A percentile compares a stretch with the other conserved stretches of the same genome.
Conservation (phyloP, 768 basidiomycete species). For the Agaricus bisporus region DNA sequence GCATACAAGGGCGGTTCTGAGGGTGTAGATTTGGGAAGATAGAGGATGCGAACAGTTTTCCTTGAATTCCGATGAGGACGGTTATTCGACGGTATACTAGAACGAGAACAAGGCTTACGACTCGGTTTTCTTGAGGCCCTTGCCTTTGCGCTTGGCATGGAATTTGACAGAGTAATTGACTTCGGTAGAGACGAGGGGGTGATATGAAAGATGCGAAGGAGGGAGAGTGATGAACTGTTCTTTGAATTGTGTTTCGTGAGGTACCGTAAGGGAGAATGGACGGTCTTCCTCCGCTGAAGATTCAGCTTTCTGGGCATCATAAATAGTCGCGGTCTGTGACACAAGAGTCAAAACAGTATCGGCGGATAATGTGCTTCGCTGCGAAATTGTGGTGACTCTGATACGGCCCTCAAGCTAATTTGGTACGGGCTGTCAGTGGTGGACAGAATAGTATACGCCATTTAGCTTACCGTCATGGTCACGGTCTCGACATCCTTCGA, state of each 20-base stretch:
- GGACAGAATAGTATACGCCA: background rate
- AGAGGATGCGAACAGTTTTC: constrained; percentile 30
- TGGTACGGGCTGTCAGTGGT: background rate
- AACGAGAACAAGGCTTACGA: constrained; percentile 20
- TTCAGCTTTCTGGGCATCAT: constrained; percentile 16
- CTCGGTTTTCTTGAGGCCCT: constrained; percentile 30
- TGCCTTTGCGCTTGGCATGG: constrained; percentile 31
- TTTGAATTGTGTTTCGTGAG: constrained; percentile 22
- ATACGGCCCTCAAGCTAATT: constrained; percentile 34
- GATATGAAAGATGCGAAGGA: constrained; percentile 27
- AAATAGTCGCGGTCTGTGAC: constrained; percentile 21
- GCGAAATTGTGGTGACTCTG: constrained; percentile 22
- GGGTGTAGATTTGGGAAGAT: constrained; percentile 38
- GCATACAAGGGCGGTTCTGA: constrained; percentile 24
- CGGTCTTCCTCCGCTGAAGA: constrained; percentile 21
- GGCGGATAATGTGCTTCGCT: constrained; percentile 21
- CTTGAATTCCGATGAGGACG: constrained; percentile 12
- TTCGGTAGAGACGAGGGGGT: constrained; percentile 24
- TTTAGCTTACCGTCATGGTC: constrained; percentile 28
- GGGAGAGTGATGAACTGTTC: constrained; percentile 26
- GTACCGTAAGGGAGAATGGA: constrained; percentile 34
- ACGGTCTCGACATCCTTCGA: constrained; percentile 23
- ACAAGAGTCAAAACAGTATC: constrained; percentile 22
- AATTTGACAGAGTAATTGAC: constrained; percentile 32
- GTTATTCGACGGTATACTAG: background rate